Percentiles rank a stretch among this genome's conserved stretches.
These are phyloP conservation scores for Penicillium sp. DNA, from an alignment of 2,329 filamentous ascomycete species.

Conservation along the genomic window DNA sequence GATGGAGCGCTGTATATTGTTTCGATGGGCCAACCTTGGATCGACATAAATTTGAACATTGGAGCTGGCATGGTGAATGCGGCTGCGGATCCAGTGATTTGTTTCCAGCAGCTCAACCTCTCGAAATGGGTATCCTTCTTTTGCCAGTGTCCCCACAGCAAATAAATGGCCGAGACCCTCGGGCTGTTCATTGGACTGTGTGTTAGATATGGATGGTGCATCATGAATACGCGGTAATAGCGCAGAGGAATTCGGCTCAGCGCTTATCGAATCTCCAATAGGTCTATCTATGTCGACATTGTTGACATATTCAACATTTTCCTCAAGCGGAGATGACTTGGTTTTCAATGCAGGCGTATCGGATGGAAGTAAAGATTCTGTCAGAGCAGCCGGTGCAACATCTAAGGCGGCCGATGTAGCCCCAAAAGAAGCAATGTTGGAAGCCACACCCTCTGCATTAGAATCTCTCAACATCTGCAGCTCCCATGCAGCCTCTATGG, in stretches of 20 bases:
- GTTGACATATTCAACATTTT: neutral
- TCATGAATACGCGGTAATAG: neutral
- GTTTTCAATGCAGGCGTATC: neutral
- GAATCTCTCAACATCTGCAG: neutral
- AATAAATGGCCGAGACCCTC: neutral
- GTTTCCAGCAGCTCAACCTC: constrained; percentile 30
- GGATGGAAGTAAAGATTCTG: neutral
- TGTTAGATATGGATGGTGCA: neutral
- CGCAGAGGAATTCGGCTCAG: neutral
- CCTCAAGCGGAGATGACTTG: neutral
- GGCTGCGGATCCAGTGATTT: constrained; percentile 38
- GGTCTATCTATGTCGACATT: neutral
- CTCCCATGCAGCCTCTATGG: neutral
- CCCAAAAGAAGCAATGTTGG: neutral
- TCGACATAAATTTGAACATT: constrained; percentile 40
- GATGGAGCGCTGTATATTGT: constrained; percentile 34
- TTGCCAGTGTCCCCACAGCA: constrained; percentile 8
- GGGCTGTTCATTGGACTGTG: neutral
- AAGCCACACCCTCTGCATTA: neutral
- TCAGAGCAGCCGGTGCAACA: neutral
- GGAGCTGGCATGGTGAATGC: constrained; percentile 12
- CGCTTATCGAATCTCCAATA: neutral
- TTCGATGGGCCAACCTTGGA: constrained; percentile 40
- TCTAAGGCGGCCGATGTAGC: neutral
- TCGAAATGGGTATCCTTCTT: neutral